phyloP scores from a whole-genome alignment of 1,139 yeast genomes.

The Diutina pseudorugosa region DNA sequence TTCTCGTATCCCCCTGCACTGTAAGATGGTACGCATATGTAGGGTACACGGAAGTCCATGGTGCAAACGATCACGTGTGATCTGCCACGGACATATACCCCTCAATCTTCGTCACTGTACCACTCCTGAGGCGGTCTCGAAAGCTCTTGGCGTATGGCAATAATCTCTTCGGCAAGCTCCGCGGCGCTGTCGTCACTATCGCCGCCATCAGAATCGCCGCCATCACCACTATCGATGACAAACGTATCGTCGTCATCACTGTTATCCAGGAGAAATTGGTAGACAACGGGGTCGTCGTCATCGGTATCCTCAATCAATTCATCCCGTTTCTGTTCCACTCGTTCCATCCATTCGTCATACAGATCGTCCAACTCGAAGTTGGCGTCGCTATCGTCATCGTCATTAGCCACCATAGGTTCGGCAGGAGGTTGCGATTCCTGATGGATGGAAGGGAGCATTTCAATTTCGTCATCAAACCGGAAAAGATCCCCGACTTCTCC shows the following conservation, averaged over 20 bases:
- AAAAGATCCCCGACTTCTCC: slow-evolving; percentile 32
- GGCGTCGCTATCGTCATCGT: slow-evolving; percentile 15
- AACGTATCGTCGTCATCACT: slow-evolving; percentile 1
- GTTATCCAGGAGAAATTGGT: neutral
- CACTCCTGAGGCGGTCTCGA: neutral
- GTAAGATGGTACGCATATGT: too few species aligned
- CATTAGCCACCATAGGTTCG: neutral
- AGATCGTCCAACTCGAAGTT: slow-evolving; percentile 8
- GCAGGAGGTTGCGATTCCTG: too few species aligned
- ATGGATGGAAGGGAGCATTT: neutral
- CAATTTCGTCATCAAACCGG: slow-evolving; percentile 12
- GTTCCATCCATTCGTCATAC: slow-evolving; percentile 4
- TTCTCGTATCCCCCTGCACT: too few species aligned
- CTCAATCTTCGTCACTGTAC: slow-evolving; percentile 1
- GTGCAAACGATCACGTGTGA: too few species aligned
- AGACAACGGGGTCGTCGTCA: neutral
- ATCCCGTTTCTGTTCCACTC: neutral
- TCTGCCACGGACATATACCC: too few species aligned
- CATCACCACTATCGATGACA: neutral
- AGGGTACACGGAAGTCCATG: too few species aligned
- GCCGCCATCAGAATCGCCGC: neutral
- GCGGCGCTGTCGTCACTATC: neutral
- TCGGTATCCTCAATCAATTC: neutral
- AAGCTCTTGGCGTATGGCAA: neutral
- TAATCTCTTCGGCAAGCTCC: neutral